Evolutionary conservation across 208 protist genomes (phyloP).

Genomic region (Novymonas esmeraldas): DNA sequence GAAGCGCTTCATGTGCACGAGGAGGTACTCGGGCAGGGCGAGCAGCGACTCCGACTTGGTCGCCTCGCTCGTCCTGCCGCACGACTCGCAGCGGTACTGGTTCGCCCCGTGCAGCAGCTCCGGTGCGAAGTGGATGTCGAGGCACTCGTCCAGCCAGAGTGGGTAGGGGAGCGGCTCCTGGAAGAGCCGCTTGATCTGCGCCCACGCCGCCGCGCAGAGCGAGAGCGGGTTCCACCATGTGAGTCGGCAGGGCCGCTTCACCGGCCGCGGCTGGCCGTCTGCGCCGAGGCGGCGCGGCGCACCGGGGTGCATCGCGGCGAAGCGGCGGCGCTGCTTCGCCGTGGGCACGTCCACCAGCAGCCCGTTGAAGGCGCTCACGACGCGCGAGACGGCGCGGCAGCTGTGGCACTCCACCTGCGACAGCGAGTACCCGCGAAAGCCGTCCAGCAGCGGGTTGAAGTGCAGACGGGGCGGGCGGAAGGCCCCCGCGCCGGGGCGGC

Average conservation of each 20-base stretch:
- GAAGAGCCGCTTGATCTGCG: conserved; percentile 35
- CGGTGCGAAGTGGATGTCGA: conserved; percentile 88
- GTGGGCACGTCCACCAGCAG: conserved; percentile 81
- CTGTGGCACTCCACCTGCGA: conserved; percentile 74
- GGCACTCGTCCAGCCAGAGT: conserved; percentile 86
- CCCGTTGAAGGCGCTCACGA: conserved; percentile 72
- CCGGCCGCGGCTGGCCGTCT: conserved; percentile 33
- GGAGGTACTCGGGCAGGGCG: conserved; percentile 77
- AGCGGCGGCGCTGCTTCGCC: conserved; percentile 46
- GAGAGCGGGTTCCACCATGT: conserved; percentile 73
- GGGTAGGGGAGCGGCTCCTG: conserved; percentile 35
- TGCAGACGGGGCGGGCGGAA: conserved; percentile 59
- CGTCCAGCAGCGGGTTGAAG: conserved; percentile 71
- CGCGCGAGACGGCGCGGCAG: conserved; percentile 63
- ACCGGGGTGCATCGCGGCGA: conserved; percentile 54
- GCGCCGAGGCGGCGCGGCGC: conserved; percentile 30
- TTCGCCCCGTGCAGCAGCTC: conserved; percentile 67
- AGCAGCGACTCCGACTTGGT: conserved; percentile 81
- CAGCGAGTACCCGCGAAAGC: conserved; percentile 80
- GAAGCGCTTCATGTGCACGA: conserved; percentile 92
- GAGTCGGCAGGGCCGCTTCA: conserved; percentile 24
- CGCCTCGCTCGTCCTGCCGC: conserved; percentile 61
- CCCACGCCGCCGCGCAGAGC: conserved; percentile 29
- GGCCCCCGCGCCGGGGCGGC: conserved; percentile 30
- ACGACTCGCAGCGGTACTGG: conserved; percentile 81